Conservation (phyloP, 73 alveolate genomes). For the Stentor coeruleus region DNA sequence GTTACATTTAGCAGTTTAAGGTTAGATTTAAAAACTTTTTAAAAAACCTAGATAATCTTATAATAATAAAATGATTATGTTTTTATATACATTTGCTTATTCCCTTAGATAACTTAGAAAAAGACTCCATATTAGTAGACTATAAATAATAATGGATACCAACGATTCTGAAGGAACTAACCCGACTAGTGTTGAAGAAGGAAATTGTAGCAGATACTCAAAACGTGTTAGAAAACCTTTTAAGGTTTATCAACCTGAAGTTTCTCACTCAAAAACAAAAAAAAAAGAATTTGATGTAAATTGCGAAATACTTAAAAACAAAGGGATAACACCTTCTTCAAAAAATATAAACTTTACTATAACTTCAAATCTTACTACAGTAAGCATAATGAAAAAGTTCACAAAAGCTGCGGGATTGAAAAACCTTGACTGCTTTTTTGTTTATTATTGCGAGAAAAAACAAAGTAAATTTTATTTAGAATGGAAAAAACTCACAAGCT, state of each 20-base stretch:
- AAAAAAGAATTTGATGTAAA: not conserved
- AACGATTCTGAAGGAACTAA: not conserved
- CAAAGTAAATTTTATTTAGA: not conserved
- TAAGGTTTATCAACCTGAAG: not conserved
- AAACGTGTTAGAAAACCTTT: not conserved
- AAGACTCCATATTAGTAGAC: no score
- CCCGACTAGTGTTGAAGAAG: not conserved
- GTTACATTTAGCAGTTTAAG: no score
- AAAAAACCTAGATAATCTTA: no score
- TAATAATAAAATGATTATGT: no score
- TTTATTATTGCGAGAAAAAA: not conserved
- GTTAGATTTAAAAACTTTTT: no score
- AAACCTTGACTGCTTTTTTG: not conserved
- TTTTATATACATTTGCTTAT: no score
- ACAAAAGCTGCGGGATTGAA: no score
- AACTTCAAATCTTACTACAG: not conserved
- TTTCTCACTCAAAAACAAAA: not conserved
- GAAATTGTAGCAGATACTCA: not conserved
- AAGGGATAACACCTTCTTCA: not conserved
- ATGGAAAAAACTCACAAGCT: not conserved
- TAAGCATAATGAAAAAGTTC: not conserved
- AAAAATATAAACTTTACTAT: no score
- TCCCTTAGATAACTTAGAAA: no score
- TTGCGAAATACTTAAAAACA: not conserved
- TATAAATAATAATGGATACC: not conserved